Base-by-base conservation (phyloP, 2,329 filamentous ascomycete species). In the Microsporum ferrugineum region DNA sequence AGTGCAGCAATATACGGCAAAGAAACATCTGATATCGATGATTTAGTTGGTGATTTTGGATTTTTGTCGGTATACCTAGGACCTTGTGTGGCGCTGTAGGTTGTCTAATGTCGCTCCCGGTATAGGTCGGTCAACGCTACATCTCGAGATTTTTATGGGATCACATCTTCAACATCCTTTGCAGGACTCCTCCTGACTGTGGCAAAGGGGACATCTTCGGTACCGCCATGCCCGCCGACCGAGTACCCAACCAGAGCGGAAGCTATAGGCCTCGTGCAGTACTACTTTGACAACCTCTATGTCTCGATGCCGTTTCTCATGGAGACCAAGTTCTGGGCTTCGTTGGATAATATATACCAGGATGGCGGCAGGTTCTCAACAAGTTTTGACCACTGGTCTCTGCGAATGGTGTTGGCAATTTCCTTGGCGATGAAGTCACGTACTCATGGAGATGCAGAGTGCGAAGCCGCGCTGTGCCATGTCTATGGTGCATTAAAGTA, bases 31-130 rank as follows among this genome's bases (percentile, higher is more conserved):
- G 89, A 95, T 71, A 90, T 96, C 60, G 92, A 96, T 74, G 87
- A 94, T 59, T 78, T 97, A 2, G 89, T 96, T 27, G 95, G 91
- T 0, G 91, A 96, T 69, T 96, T 97, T 78, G 91, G 91, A 60
- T 92, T 90, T 69, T 77, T 96, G 85, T 95, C 72, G 86, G 75
- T 23, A n/a, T 55, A 33, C 17, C 34, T 17, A 38, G 5, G 2
- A 3, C n/a, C 12, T 7, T 10, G 14, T 23, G 6, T 14, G 6
- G 3, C 3, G 12, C 45, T 41, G 39, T 10, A 29, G 14, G 23
- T 31, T 59, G 10, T 33, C 29, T 60, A n/a, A 47, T 59, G 53
- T 58, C 62, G 60, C 66, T 67, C 56, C 68, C 60, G 49, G 8
- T 51, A 49, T 68, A 94, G 90, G 61, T 90, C 92, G 3, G 89